Base-by-base conservation (phyloP, 2,329 filamentous ascomycete species). In the Didymosphaeria variabile region DNA sequence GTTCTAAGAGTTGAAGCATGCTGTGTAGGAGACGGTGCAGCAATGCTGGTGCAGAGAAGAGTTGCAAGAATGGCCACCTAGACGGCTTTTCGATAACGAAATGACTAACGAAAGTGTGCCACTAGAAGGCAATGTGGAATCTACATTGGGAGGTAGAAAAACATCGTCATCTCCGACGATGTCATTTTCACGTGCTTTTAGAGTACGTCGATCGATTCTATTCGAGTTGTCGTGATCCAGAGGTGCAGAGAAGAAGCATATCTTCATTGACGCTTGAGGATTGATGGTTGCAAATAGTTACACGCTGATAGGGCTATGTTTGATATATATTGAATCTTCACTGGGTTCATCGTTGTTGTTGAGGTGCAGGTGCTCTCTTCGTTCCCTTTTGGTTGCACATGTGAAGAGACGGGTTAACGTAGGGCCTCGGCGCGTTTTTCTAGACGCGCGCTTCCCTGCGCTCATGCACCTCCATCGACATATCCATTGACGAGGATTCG, bases 1-100 rank as follows among this genome's bases (percentile, higher is more conserved):
- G 76, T 72, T 34, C 71, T 72, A 7, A 73, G 50, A 32, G 69
- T 72, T 34, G 71, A 71, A 19, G 67, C 62, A 15, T 75, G 58
- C 32, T n/a, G 21, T 3, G 9, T n/a, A 17, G 45, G 9, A 9
- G 17, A 4, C 17, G 15, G 3, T 31, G 26, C 29, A 10, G 46
- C 46, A 29, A 50, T 17, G 46, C 13, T 34, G 46, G 26, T 26
- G 17, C 46, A 26, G 26, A 9, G 32, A 13, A 50, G 26, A 32
- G 46, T n/a, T n/a, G 46, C 46, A 3, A 31, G 9, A n/a, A 50
- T 15, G 15, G 10, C 17, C n/a, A 34, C 7, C 26, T 32, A 15
- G 46, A n/a, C 26, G n/a, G 12, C 46, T 19, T 19, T 32, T 29
- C 5, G 23, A 13, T 21, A 47, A 21, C 15, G 5, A 38, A 38